phyloP scores from a whole-genome alignment of 257 asterid species.

The Nicotiana otophora region DNA sequence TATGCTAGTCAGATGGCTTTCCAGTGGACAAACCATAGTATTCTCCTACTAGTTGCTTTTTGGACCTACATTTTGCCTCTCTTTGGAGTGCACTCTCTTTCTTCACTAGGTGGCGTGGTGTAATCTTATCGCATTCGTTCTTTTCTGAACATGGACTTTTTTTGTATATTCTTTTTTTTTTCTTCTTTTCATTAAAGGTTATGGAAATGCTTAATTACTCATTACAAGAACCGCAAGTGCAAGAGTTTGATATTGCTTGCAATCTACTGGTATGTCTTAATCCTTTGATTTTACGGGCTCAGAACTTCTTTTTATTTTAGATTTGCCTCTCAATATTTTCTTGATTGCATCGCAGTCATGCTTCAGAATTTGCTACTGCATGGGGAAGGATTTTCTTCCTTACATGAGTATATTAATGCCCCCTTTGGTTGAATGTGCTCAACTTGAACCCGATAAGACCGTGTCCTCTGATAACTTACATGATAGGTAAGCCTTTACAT shows the following conservation, averaged over 20 bases:
- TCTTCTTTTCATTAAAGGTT: conserved; percentile 28
- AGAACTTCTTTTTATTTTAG: no score
- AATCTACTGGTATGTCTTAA: conserved; percentile 57
- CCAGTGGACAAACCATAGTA: no score
- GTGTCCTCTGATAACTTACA: conserved; percentile 22
- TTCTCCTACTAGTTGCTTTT: no score
- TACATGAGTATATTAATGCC: conserved; percentile 91
- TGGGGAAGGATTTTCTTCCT: conserved; percentile 91
- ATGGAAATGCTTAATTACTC: conserved; percentile 75
- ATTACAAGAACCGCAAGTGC: conserved; percentile 79
- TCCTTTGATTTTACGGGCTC: neutral
- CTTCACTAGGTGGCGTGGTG: no score
- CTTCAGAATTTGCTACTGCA: conserved; percentile 83
- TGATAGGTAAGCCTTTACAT: conserved; percentile 39
- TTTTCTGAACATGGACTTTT: no score
- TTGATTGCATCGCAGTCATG: conserved; percentile 42
- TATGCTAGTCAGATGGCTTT: no score
- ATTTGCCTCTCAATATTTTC: no score
- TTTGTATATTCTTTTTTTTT: no score
- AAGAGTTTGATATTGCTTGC: conserved; percentile 72
- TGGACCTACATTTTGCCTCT: no score
- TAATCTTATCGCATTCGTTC: no score
- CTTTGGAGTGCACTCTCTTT: no score
- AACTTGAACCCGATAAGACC: no score
- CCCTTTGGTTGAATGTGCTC: conserved; percentile 13